These are phyloP conservation scores for Verticillium albo-atrum DNA, from an alignment of 2,329 filamentous ascomycete genomes.

Conservation along the genomic window DNA sequence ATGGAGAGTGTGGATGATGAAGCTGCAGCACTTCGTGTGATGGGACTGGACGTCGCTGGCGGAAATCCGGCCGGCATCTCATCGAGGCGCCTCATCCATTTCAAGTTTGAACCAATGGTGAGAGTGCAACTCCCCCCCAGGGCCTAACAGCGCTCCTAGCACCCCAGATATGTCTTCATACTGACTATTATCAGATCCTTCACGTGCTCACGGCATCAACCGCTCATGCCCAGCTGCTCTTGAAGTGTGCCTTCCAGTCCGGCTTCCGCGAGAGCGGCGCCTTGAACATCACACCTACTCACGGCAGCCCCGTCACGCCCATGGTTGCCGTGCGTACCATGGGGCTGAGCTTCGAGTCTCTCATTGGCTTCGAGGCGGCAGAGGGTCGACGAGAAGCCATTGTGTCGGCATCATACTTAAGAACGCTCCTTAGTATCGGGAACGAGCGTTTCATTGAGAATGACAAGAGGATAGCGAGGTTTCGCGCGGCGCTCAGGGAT, in stretches of 20 bases:
- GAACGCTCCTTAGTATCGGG: conserved; percentile 61
- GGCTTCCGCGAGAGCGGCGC: conserved; percentile 91
- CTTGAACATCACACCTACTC: conserved; percentile 45
- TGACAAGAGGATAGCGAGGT: conserved; percentile 60
- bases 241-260: conserved; percentile 71
- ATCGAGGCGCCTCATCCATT: conserved; percentile 58
- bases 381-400: conserved; percentile 37
- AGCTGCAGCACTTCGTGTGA: conserved; percentile 18
- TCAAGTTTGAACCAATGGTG: conserved; percentile 96
- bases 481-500: conserved; percentile 46
- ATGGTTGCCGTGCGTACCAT: conserved; percentile 84
- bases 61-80: conserved; percentile 16
- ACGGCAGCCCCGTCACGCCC: conserved; percentile 40
- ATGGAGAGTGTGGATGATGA: conserved; percentile 18
- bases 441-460: conserved; percentile 75
- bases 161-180: too few relatives aligned
- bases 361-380: conserved; percentile 57
- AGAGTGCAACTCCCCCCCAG: conserved; percentile 23
- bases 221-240: conserved; percentile 67
- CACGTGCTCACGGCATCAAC: conserved; percentile 78
- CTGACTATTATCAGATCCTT: conserved; percentile 60
- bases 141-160: too few relatives aligned
- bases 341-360: conserved; percentile 75
- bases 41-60: conserved; percentile 35
- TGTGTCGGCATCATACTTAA: conserved; percentile 65